Percentiles rank a stretch among this genome's conserved stretches.
phyloP scores from a whole-genome alignment of 2,329 filamentous ascomycete genomes.

The Torrubiella hemipterigena region DNA sequence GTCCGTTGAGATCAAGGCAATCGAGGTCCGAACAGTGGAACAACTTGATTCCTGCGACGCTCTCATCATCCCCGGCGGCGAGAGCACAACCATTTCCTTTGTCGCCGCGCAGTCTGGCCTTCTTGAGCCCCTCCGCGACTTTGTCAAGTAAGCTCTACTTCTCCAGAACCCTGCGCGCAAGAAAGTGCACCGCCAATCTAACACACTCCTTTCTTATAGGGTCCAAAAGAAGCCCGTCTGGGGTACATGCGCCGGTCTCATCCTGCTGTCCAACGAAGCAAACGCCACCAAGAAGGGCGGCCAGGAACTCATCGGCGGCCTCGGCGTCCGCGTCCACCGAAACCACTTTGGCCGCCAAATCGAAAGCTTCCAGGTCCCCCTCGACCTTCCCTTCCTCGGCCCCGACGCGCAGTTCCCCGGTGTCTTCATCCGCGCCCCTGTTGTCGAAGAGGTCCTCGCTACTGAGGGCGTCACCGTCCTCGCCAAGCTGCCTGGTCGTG shows the following conservation, averaged over 20 bases:
- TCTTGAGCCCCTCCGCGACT: conserved; percentile 72
- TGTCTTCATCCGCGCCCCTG: conserved; percentile 88
- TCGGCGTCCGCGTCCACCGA: conserved; percentile 80
- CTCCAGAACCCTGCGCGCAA: conserved; percentile 2
- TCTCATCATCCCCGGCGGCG: conserved; percentile 83
- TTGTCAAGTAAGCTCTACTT: conserved; percentile 62
- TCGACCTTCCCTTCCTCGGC: conserved; percentile 60
- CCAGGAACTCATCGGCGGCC: conserved; percentile 83
- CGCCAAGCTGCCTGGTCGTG: conserved; percentile 31
- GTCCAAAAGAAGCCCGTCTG: conserved; percentile 70
- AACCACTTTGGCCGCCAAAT: conserved; percentile 94
- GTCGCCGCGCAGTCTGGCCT: conserved; percentile 73
- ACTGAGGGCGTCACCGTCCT: conserved; percentile 33
- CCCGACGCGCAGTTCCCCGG: conserved; percentile 47
- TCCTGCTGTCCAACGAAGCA: conserved; percentile 77
- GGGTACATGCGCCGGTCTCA: conserved; percentile 93
- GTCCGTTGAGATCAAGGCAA: conserved; percentile 42
- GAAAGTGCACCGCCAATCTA: not conserved
- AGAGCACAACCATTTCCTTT: conserved; percentile 87
- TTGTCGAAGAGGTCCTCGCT: conserved; percentile 69
- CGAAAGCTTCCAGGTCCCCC: conserved; percentile 72
- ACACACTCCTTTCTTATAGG: conserved; percentile 30
- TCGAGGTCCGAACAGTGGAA: conserved; percentile 66
- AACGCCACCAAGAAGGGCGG: conserved; percentile 83
- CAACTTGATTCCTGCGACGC: conserved; percentile 67